Evolutionary conservation across 306 rosid genomes (phyloP).

Genomic region (Prosopis cineraria): DNA sequence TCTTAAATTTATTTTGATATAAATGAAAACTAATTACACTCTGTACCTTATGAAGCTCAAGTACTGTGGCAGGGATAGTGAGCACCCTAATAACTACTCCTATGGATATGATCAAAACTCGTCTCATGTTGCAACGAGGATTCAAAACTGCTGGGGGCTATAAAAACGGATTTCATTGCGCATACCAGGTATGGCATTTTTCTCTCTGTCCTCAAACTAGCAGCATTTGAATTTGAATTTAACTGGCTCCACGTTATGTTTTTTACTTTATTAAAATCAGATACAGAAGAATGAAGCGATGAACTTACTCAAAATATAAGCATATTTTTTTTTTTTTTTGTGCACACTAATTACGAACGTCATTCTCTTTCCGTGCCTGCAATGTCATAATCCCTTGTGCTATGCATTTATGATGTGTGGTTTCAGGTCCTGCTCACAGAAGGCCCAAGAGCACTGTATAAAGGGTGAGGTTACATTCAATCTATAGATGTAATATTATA

Average conservation of each 20-base stretch:
- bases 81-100: constrained; percentile 91
- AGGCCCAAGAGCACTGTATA: constrained; percentile 92
- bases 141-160: constrained; percentile 55
- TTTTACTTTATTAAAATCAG: background rate
- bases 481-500: too few relatives aligned
- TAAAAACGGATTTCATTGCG: constrained; percentile 83
- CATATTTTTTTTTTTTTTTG: background rate
- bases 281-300: background rate
- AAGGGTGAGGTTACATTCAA: constrained; percentile 71
- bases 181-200: constrained; percentile 60
- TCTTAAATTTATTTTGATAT: constrained; percentile 15
- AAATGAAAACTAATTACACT: constrained; percentile 34
- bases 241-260: background rate
- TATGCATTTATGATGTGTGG: constrained; percentile 30
- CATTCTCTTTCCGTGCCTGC: constrained; percentile 11
- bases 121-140: constrained; percentile 92
- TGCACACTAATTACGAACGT: constrained; percentile 1
- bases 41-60: constrained; percentile 65
- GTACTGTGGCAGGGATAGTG: constrained; percentile 70
- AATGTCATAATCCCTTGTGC: constrained; percentile 8
- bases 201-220: constrained; percentile 8
- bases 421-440: constrained; percentile 79
- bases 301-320: background rate
- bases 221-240: background rate
- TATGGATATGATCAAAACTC: constrained; percentile 91